phyloP scores from a whole-genome alignment of 2,329 filamentous ascomycete genomes.

The Scedosporium apiospermum region DNA sequence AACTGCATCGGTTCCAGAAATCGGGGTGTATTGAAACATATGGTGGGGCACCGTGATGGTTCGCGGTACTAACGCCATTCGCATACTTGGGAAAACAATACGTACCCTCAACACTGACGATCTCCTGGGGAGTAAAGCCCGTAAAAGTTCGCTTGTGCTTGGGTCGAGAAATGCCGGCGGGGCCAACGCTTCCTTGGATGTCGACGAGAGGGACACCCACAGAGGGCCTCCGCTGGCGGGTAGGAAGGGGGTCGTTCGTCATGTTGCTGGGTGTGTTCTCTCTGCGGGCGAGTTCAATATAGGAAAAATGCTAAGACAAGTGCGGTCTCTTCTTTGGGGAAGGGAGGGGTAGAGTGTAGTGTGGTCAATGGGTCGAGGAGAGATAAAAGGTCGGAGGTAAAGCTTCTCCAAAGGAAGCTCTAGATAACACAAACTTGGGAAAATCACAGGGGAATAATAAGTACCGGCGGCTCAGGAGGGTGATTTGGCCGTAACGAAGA shows the following conservation, averaged over 20 bases:
- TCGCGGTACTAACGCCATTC: no score
- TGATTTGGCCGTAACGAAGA: no score
- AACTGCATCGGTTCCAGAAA: not conserved
- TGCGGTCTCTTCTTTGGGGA: not conserved
- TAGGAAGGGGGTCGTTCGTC: constrained; percentile 25
- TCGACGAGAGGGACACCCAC: constrained; percentile 76
- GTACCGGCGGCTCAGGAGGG: not conserved
- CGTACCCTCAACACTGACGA: constrained; percentile 84
- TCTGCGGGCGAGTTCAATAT: not conserved
- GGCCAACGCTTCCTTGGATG: constrained; percentile 77
- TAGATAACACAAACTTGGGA: not conserved
- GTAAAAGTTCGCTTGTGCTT: constrained; percentile 98
- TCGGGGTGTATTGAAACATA: not conserved
- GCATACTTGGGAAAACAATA: constrained; percentile 2
- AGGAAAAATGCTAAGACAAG: not conserved
- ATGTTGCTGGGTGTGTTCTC: not conserved
- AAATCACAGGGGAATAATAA: not conserved
- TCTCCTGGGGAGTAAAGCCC: constrained; percentile 81
- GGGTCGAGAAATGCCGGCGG: constrained; percentile 72
- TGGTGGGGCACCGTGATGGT: no score
- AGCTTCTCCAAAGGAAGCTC: not conserved
- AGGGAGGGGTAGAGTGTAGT: not conserved
- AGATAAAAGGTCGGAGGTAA: not conserved
- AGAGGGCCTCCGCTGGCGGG: constrained; percentile 71
- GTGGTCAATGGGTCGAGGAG: not conserved